phyloP scores from a whole-genome alignment of 1,139 yeast species.

The Scheffersomyces segobiensis region DNA sequence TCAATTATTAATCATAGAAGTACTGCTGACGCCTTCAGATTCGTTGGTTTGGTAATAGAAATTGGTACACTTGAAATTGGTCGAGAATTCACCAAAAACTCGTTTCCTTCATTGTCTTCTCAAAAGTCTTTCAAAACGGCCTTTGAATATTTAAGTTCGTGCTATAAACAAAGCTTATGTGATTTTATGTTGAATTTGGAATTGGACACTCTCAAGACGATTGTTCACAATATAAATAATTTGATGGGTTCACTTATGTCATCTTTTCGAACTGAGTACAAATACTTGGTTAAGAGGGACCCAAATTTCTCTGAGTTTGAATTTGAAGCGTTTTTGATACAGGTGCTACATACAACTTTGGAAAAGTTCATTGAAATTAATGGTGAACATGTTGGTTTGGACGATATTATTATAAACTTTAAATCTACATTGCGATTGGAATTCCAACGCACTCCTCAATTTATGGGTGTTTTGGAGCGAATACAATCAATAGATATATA shows the following conservation, averaged over 20 bases:
- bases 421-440: background rate
- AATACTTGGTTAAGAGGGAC: background rate
- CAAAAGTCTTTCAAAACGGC: conserved; percentile 15
- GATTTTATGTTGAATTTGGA: conserved; percentile 12
- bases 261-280: conserved; percentile 4
- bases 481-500: conserved; percentile 1
- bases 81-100: conserved; percentile 11
- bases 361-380: conserved; percentile 3
- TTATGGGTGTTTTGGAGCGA: conserved; percentile 4
- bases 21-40: conserved; percentile 14
- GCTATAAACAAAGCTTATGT: conserved; percentile 11
- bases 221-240: conserved; percentile 9
- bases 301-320: conserved; percentile 1
- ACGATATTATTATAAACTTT: conserved; percentile 4
- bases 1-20: conserved; percentile 14
- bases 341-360: conserved; percentile 5
- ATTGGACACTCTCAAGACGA: conserved; percentile 7
- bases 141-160: conserved; percentile 14
- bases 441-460: conserved; percentile 1
- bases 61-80: conserved; percentile 13
- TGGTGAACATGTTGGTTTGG: conserved; percentile 1
- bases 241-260: conserved; percentile 8
- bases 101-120: conserved; percentile 11
- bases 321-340: conserved; percentile 10
- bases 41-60: conserved; percentile 36